Base-by-base conservation (phyloP, 2,329 filamentous ascomycete species). In the Pseudogymnoascus sp. region DNA sequence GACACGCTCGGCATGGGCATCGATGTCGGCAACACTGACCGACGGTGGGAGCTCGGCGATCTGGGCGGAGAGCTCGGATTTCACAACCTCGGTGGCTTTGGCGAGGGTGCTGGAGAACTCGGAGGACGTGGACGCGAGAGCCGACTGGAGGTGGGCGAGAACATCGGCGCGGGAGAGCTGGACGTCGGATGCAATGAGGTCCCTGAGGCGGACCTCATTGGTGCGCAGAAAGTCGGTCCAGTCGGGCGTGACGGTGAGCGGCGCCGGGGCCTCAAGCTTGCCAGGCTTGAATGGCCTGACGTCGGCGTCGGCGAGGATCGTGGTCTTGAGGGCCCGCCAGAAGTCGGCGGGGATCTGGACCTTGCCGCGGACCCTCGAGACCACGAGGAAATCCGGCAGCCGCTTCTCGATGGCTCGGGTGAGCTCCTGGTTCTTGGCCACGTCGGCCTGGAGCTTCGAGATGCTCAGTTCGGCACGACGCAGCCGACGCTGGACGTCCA, bases 281-380 rank as follows among this genome's bases (percentile, higher is more conserved):
- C 44, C 38, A 19, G 50, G 50, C 50, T 4, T 33, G 50, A 57
- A 57, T 33, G 50, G 50, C 13, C 3, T 35, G 21, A 62, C 17
- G 17, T 33, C 71, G 69, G 2, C 66, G 47, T 83, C 82, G 1
- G 76, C 72, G 19, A 75, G 76, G 59, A 89, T 80, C 64, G 81
- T 78, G 62, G 82, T 80, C 23, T 79, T 77, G 8, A 91, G 72
- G 0, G 87, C 87, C 63, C 83, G 78, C 82, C 85, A 91, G 65
- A 91, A 89, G 2, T 85, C 80, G 23, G 83, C 78, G 0, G 82
- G 76, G 15, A 90, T 81, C 21, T 82, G 74, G 0, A 78, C 74
- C 9, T 80, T 78, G 13, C 86, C 87, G 35, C 76, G 73, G 64
- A 81, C 76, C 7, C 79, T 77, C 13, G 80, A 78, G 67, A 88